A percentile compares a stretch with the other conserved stretches of the same genome.
These are phyloP conservation scores for Fraxinus floribunda DNA, from an alignment of 305 asterid species.

Conservation along the genomic window DNA sequence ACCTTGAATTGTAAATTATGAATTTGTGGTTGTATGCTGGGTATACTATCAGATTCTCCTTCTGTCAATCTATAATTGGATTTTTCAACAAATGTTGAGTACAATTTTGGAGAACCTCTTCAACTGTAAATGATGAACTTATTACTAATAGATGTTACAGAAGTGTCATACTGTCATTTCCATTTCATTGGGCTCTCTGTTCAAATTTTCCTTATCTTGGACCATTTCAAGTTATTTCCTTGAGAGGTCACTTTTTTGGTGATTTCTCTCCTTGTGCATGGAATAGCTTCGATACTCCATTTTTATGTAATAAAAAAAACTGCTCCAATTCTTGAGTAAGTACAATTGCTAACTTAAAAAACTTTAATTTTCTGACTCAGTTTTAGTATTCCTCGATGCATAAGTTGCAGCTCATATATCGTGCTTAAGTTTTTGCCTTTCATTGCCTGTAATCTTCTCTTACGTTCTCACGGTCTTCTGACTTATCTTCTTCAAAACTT, in stretches of 20 bases:
- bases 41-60: not conserved
- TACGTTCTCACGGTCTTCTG: conserved; percentile 10
- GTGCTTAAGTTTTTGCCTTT: conserved; percentile 11
- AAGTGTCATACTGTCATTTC: not conserved
- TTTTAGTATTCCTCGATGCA: not conserved
- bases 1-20: not conserved
- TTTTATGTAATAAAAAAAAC: not conserved
- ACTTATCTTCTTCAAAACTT: conserved; percentile 16
- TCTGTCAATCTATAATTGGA: not conserved
- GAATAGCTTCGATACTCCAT: not conserved
- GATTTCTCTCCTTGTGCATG: not conserved
- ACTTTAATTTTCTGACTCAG: not conserved
- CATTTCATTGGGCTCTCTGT: not conserved
- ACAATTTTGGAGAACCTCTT: not conserved
- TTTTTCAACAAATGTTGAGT: not conserved
- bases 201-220: not conserved
- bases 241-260: not conserved
- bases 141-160: not conserved
- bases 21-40: not conserved
- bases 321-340: not conserved
- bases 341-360: not conserved
- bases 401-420: not conserved
- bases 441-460: conserved; percentile 3
- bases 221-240: not conserved
- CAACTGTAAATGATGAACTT: not conserved